Conservation (phyloP, 805 yeast genomes). For the Cephaloascus fragrans region DNA sequence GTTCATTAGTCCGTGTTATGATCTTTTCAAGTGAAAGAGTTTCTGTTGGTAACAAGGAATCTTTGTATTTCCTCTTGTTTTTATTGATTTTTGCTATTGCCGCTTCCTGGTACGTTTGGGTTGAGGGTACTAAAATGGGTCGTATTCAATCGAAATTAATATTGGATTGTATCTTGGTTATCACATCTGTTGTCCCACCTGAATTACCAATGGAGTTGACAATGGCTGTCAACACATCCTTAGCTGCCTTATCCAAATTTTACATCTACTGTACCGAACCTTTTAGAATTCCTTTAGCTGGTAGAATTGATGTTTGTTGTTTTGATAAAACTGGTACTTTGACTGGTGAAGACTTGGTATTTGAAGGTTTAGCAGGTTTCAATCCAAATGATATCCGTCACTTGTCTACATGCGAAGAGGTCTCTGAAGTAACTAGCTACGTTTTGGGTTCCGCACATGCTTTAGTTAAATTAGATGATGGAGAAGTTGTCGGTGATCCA, state of each 20-base stretch:
- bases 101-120: conserved; percentile 98
- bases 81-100: conserved; percentile 84
- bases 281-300: conserved; percentile 94
- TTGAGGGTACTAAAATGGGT: conserved; percentile 93
- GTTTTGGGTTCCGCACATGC: conserved; percentile 96
- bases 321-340: conserved; percentile 97
- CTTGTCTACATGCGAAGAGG: conserved; percentile 46
- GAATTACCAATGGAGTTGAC: conserved; percentile 98
- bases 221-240: conserved; percentile 91
- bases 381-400: conserved; percentile 39
- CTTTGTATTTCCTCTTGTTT: conserved; percentile 85
- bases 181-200: conserved; percentile 98
- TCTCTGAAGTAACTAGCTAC: conserved; percentile 57
- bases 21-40: conserved; percentile 94
- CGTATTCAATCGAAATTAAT: conserved; percentile 89
- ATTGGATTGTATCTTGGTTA: conserved; percentile 88
- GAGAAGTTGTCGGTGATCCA: conserved; percentile 97
- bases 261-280: conserved; percentile 97
- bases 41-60: conserved; percentile 91
- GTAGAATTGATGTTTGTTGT: conserved; percentile 96
- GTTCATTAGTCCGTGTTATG: conserved; percentile 95
- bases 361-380: conserved; percentile 93
- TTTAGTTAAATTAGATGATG: conserved; percentile 86
- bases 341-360: conserved; percentile 92
- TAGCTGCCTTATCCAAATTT: conserved; percentile 78